phyloP scores from a whole-genome alignment of 441 rosid genomes.

The Kokia cookei region DNA sequence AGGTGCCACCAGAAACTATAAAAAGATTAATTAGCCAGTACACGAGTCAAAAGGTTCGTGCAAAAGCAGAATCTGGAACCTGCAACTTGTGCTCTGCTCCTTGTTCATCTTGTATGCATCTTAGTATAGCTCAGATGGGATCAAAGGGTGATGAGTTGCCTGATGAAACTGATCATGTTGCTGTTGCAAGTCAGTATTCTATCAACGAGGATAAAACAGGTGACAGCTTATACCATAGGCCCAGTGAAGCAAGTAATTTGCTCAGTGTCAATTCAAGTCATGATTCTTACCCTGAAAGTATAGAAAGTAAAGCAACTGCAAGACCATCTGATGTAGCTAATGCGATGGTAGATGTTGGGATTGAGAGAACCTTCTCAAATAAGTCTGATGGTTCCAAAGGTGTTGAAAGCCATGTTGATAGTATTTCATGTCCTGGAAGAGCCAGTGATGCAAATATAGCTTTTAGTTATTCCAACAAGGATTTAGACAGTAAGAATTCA shows the following conservation, averaged over 20 bases:
- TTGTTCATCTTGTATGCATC: slow-evolving; percentile 89
- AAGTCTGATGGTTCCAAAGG: slow-evolving; percentile 37
- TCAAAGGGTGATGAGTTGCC: slow-evolving; percentile 52
- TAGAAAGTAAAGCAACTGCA: slow-evolving; percentile 46
- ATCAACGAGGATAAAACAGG: slow-evolving; percentile 36
- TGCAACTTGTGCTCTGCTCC: slow-evolving; percentile 78
- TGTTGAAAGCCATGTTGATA: slow-evolving; percentile 60
- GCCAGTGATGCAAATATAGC: slow-evolving; percentile 26
- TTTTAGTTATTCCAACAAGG: slow-evolving; percentile 23
- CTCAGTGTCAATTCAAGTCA: slow-evolving; percentile 42
- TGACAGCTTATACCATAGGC: slow-evolving; percentile 31
- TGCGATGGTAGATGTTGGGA: slow-evolving; percentile 34
- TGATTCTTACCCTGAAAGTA: slow-evolving; percentile 53
- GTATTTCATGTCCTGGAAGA: slow-evolving; percentile 40
- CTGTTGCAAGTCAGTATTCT: slow-evolving; percentile 55
- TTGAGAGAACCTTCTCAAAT: slow-evolving; percentile 20
- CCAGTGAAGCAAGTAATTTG: slow-evolving; percentile 66
- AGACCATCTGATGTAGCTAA: slow-evolving; percentile 38
- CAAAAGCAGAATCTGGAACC: slow-evolving; percentile 65
- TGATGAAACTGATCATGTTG: slow-evolving; percentile 55
- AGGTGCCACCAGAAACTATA: slow-evolving; percentile 33
- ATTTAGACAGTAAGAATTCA: slow-evolving; percentile 34
- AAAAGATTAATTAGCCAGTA: slow-evolving; percentile 41
- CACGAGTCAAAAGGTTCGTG: slow-evolving; percentile 40
- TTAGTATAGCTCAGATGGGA: slow-evolving; percentile 40